phyloP scores from a whole-genome alignment of 176 grass and related monocot species.

The Triticum turgidum region DNA sequence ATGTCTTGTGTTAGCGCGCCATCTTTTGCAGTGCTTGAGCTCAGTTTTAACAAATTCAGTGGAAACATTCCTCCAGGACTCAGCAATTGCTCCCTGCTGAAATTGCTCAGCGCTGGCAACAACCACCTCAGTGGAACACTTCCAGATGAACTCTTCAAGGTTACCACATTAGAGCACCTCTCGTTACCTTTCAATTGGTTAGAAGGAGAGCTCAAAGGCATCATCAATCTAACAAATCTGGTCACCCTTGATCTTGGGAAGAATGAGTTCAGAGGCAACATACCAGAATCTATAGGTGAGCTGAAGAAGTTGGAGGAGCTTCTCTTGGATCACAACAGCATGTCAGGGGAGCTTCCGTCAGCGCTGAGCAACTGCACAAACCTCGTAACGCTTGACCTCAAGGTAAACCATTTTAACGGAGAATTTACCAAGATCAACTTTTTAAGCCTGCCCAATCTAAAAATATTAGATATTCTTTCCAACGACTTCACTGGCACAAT shows the following conservation, averaged over 20 bases:
- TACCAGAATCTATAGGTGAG: constrained; percentile 6
- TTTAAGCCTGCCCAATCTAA: constrained; percentile 27
- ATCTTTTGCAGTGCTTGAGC: constrained; percentile 16
- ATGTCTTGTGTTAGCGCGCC: background rate
- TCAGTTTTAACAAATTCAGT: constrained; percentile 14
- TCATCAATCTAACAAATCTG: constrained; percentile 11
- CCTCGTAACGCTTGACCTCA: constrained; percentile 24
- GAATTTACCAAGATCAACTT: constrained; percentile 40
- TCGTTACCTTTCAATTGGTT: constrained; percentile 21
- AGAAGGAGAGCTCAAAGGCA: no score
- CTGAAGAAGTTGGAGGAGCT: constrained; percentile 21
- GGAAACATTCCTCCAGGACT: background rate
- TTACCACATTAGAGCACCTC: background rate
- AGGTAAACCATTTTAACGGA: constrained; percentile 22
- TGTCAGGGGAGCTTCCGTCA: constrained; percentile 17
- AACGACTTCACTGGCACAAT: constrained; percentile 15
- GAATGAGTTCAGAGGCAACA: background rate
- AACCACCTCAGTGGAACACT: constrained; percentile 10
- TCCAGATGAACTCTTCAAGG: constrained; percentile 26
- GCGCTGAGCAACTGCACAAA: background rate
- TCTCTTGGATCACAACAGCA: background rate
- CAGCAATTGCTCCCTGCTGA: background rate
- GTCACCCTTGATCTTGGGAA: constrained; percentile 21
- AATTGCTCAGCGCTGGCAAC: constrained; percentile 7
- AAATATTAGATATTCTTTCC: background rate